These are phyloP conservation scores for Eimeria mitis DNA, from an alignment of 169 alveolate species.

Conservation along the genomic window DNA sequence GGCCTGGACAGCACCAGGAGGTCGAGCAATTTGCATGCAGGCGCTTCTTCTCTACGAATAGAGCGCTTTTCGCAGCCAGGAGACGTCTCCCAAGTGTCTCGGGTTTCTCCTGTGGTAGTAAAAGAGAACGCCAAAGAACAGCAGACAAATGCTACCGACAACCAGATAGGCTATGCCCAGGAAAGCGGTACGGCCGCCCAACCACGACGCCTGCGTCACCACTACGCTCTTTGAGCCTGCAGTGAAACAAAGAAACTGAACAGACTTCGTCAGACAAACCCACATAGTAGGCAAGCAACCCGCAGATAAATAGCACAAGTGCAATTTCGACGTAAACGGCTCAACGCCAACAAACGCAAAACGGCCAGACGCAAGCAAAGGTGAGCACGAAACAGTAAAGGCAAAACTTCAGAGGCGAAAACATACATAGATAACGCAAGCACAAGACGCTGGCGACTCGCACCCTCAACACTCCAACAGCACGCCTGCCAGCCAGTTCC, in stretches of 20 bases:
- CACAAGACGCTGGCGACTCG: neutral
- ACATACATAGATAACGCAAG: neutral
- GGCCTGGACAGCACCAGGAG: neutral
- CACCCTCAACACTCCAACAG: neutral
- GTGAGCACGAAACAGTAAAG: neutral
- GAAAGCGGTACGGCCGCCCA: slow-evolving; percentile 85
- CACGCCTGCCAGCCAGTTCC: neutral
- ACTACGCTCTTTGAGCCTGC: slow-evolving; percentile 85
- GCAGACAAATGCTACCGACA: slow-evolving; percentile 61
- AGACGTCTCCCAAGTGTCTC: slow-evolving; percentile 77
- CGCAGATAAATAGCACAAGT: neutral
- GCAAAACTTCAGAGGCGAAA: neutral
- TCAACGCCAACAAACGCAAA: neutral
- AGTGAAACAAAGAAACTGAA: neutral
- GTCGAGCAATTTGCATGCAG: neutral
- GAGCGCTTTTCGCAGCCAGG: slow-evolving; percentile 78
- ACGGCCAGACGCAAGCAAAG: neutral
- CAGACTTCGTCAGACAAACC: neutral
- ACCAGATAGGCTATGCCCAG: slow-evolving; percentile 84
- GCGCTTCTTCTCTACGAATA: slow-evolving; percentile 31
- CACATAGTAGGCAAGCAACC: neutral
- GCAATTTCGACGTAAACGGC: neutral
- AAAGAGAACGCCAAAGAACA: slow-evolving; percentile 38
- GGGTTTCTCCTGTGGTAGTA: slow-evolving; percentile 78
- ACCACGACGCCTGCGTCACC: slow-evolving; percentile 84